Evolutionary conservation across 2,329 filamentous ascomycete genomes (phyloP).

Genomic region (Calonectria montana): DNA sequence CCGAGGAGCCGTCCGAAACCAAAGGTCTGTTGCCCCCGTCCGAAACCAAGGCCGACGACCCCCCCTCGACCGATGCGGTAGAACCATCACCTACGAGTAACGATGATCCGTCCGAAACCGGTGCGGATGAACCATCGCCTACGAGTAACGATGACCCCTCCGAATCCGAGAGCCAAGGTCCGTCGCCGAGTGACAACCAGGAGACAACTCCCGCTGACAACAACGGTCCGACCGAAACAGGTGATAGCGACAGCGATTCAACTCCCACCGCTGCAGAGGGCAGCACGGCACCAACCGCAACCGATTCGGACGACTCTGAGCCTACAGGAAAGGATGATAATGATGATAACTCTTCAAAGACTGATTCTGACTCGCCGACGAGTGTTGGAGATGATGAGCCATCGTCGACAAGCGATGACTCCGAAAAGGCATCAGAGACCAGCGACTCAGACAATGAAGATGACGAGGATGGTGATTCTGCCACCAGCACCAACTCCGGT

Average conservation of each 20-base stretch:
- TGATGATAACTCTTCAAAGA: not conserved
- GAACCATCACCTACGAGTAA: not conserved
- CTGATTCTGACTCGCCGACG: not conserved
- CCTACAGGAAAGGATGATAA: not conserved
- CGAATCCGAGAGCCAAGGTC: slow-evolving; percentile 1
- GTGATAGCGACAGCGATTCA: not conserved
- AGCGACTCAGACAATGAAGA: not conserved
- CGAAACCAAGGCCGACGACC: not conserved
- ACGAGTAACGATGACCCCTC: not conserved
- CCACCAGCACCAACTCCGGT: not conserved
- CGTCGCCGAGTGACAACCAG: not conserved
- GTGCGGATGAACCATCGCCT: not conserved
- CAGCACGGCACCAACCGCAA: not conserved
- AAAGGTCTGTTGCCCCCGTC: slow-evolving; percentile 6
- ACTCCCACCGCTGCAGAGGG: not conserved
- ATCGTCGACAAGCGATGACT: not conserved
- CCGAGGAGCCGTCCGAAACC: not conserved
- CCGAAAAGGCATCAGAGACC: not conserved
- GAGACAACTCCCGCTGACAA: not conserved
- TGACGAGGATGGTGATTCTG: not conserved
- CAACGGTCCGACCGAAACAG: not conserved
- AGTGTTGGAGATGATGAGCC: not conserved
- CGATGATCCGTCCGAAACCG: not conserved
- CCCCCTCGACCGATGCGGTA: not conserved
- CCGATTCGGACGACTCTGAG: not conserved